Evolutionary conservation across 257 asterid species (phyloP).

Genomic region (Solanum peruvianum): DNA sequence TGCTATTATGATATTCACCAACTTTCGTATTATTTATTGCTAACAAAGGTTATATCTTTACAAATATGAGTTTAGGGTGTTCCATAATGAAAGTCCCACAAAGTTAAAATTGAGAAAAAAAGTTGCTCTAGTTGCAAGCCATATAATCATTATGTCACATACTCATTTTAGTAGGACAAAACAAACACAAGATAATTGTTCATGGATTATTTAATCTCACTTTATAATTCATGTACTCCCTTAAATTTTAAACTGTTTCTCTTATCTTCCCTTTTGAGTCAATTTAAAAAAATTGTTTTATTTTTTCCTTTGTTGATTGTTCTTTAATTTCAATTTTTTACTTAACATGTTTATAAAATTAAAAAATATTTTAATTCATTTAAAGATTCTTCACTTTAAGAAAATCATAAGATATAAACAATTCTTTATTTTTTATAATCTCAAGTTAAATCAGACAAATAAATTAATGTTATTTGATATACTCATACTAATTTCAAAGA

Average conservation of each 20-base stretch:
- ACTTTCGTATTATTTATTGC: neutral
- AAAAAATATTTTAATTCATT: too few species aligned
- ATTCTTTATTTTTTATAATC: too few species aligned
- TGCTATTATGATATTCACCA: neutral
- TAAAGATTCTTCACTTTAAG: too few species aligned
- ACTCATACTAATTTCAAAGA: neutral
- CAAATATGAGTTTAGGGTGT: neutral
- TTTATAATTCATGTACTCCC: too few species aligned
- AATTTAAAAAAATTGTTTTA: too few species aligned
- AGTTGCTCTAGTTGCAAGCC: neutral
- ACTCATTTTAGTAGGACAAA: neutral
- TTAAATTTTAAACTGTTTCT: too few species aligned
- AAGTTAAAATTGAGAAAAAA: neutral
- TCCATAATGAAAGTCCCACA: neutral
- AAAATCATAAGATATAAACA: too few species aligned
- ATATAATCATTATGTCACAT: neutral
- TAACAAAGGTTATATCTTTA: neutral
- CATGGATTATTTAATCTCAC: neutral
- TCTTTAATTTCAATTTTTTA: too few species aligned
- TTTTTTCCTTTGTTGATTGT: too few species aligned
- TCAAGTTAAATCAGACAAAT: neutral
- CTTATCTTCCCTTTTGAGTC: neutral
- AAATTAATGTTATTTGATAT: too few species aligned
- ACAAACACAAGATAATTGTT: neutral
- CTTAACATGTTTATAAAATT: accelerated